Conservation (phyloP, 495 filamentous ascomycete species). For the Talaromyces stipitatus region DNA sequence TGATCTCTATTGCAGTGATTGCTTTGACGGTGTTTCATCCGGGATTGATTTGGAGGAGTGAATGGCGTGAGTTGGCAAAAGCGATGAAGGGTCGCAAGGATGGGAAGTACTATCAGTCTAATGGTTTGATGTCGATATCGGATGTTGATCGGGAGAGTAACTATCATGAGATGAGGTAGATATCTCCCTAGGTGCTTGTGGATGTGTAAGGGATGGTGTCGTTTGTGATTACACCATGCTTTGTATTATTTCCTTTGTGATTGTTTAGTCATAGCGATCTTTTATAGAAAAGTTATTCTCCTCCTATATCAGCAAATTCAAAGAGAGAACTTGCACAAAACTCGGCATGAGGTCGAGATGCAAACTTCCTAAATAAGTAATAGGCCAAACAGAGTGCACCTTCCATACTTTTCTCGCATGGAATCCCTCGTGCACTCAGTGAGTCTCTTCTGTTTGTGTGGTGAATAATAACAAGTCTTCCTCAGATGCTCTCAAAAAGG, state of each 20-base stretch:
- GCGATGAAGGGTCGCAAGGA: neutral
- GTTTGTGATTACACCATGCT: neutral
- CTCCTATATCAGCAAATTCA: neutral
- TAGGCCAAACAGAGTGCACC: neutral
- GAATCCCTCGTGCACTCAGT: too few species aligned
- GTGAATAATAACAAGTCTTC: too few species aligned
- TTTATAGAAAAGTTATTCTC: neutral
- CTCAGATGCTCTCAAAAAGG: too few species aligned
- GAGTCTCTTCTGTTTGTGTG: too few species aligned
- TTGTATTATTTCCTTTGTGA: neutral
- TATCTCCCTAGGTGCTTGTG: neutral
- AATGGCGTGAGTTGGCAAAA: constrained; percentile 4
- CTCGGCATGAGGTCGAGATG: too few species aligned
- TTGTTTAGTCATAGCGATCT: neutral
- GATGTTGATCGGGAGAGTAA: neutral
- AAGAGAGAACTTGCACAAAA: too few species aligned
- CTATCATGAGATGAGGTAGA: neutral
- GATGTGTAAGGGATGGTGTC: neutral
- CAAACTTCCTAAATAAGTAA: neutral
- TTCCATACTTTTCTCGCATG: too few species aligned
- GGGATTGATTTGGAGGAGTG: constrained; percentile 15
- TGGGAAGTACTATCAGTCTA: neutral
- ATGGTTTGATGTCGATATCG: neutral
- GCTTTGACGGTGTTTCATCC: constrained; percentile 55
- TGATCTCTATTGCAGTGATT: constrained; percentile 54